These are phyloP conservation scores for Glycyrrhiza uralensis DNA, from an alignment of 306 rosid genomes.

Conservation along the genomic window DNA sequence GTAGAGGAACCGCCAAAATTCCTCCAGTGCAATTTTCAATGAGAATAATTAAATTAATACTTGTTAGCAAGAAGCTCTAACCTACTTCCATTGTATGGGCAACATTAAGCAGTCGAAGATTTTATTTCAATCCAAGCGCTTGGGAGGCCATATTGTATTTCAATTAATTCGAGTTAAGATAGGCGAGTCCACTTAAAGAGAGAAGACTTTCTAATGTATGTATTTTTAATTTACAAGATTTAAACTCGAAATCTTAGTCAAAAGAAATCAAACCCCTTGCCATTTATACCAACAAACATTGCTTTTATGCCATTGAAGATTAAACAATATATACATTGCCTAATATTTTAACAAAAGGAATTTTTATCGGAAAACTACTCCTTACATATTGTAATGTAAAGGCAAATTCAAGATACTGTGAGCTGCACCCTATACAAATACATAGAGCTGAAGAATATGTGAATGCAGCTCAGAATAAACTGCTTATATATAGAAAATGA, in stretches of 20 bases:
- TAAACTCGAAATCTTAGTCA: too few relatives aligned
- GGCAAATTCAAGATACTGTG: neutral
- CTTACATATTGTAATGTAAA: neutral
- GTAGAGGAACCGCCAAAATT: neutral
- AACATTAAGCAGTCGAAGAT: too few relatives aligned
- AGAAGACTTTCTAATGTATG: too few relatives aligned
- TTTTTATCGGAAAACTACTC: neutral
- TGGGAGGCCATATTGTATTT: too few relatives aligned
- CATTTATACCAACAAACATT: too few relatives aligned
- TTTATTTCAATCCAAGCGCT: too few relatives aligned
- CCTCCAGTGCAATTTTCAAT: neutral
- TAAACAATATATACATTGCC: neutral
- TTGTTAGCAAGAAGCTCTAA: neutral
- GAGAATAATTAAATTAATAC: neutral
- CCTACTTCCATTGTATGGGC: neutral
- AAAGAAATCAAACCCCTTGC: too few relatives aligned
- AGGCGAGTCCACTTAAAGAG: too few relatives aligned
- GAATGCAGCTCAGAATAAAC: slow-evolving; percentile 20
- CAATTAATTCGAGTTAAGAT: too few relatives aligned
- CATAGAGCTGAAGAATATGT: neutral
- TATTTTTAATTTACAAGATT: too few relatives aligned
- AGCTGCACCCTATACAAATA: neutral
- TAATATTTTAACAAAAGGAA: neutral
- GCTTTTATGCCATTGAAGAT: neutral
- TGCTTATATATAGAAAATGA: slow-evolving; percentile 8